Percentiles rank a stretch among this genome's conserved stretches.
Conservation (phyloP, 352 stramenopile genomes). For the Phytophthora hybrid region DNA sequence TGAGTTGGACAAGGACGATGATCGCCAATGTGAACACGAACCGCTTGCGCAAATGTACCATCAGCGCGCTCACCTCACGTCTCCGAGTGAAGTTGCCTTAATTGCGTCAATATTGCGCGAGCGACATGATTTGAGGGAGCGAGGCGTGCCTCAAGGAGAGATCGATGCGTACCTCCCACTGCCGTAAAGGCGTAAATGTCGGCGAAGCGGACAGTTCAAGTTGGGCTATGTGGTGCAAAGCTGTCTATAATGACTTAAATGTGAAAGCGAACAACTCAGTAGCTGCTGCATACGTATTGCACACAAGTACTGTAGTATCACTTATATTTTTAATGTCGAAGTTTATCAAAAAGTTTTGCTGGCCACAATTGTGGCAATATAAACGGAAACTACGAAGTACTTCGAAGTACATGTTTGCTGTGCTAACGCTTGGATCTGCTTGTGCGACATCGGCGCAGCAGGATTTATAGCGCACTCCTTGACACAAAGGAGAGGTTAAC, state of each 20-base stretch:
- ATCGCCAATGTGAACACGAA: neutral
- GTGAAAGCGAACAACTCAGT: neutral
- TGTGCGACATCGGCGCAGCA: too few relatives aligned
- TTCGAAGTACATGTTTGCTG: too few relatives aligned
- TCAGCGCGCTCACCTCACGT: neutral
- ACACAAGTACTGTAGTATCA: too few relatives aligned
- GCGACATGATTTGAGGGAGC: slow-evolving; percentile 2
- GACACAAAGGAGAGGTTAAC: too few relatives aligned
- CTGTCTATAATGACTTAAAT: too few relatives aligned
- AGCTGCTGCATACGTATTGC: too few relatives aligned
- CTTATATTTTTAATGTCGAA: too few relatives aligned
- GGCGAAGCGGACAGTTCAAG: neutral
- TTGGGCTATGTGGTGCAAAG: neutral
- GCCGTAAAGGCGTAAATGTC: neutral
- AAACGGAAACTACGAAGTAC: too few relatives aligned
- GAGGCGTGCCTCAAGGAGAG: neutral
- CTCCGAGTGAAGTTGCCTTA: neutral
- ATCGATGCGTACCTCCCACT: slow-evolving; percentile 2
- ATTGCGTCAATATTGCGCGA: neutral
- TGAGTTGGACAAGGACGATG: neutral
- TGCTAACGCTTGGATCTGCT: too few relatives aligned
- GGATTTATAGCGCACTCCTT: neutral
- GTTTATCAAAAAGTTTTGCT: too few relatives aligned
- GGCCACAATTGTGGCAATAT: too few relatives aligned
- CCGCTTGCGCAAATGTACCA: neutral